phyloP scores from a whole-genome alignment of 306 rosid species.

The Mucuna pruriens region DNA sequence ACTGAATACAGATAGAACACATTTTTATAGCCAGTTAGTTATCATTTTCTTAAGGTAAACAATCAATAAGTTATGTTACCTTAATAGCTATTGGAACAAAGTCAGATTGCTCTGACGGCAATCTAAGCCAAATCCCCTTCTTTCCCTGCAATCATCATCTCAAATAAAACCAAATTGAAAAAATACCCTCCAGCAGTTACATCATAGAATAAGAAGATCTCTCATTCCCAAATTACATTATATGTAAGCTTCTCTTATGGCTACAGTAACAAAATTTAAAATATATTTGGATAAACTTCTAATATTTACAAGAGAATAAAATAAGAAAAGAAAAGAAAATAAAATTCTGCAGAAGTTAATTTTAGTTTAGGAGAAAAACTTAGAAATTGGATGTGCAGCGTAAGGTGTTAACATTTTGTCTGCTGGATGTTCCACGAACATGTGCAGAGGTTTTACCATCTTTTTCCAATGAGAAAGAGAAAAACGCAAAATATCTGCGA shows the following conservation, averaged over 20 bases:
- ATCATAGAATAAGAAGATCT: background rate
- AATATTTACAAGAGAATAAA: too few species aligned
- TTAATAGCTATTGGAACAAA: conserved; percentile 83
- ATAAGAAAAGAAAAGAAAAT: too few species aligned
- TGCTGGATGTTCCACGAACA: too few species aligned
- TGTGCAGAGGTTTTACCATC: conserved; percentile 45
- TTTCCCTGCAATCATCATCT: conserved; percentile 69
- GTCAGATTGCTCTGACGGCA: conserved; percentile 68
- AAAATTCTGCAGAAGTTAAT: too few species aligned
- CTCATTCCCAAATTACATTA: background rate
- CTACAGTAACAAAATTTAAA: too few species aligned
- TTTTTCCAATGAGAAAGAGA: conserved; percentile 78
- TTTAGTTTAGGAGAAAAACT: too few species aligned
- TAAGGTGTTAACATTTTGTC: too few species aligned
- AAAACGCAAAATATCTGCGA: conserved; percentile 56
- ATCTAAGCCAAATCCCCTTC: conserved; percentile 94
- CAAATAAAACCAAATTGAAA: background rate
- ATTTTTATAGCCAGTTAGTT: background rate
- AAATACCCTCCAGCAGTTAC: background rate
- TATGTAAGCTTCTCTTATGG: background rate
- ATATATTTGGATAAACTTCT: too few species aligned
- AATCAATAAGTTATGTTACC: conserved; percentile 60
- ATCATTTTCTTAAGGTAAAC: background rate
- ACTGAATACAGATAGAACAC: background rate
- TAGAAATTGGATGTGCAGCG: too few species aligned